Percentiles rank a stretch among this genome's conserved stretches.
Conservation (phyloP, 768 basidiomycete genomes). For the Serendipita sp. region DNA sequence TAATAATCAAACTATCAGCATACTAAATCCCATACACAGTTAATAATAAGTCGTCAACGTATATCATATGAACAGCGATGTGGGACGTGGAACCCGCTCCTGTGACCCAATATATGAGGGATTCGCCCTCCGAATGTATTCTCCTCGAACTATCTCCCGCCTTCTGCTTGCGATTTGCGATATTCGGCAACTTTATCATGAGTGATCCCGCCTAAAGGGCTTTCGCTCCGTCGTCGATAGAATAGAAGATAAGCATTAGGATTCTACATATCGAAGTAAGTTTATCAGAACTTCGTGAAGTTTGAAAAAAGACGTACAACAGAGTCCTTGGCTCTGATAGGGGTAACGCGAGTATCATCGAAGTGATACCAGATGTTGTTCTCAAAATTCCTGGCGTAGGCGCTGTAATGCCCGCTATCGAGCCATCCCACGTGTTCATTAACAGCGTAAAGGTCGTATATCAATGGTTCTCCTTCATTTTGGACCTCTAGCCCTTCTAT, state of each 20-base stretch:
- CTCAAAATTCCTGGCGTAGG: slow-evolving; percentile 71
- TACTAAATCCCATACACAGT: neutral
- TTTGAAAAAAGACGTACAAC: slow-evolving; percentile 43
- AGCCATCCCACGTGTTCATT: slow-evolving; percentile 94
- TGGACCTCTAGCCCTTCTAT: slow-evolving; percentile 37
- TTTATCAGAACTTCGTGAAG: neutral
- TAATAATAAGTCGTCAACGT: neutral
- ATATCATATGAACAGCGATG: slow-evolving; percentile 10
- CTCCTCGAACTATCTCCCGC: neutral
- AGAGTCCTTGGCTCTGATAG: slow-evolving; percentile 40
- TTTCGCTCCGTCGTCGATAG: slow-evolving; percentile 56
- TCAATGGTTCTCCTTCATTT: slow-evolving; percentile 50
- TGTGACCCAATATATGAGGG: slow-evolving; percentile 39
- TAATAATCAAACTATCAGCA: too few relatives aligned
- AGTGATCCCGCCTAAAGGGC: slow-evolving; percentile 72
- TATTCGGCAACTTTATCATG: slow-evolving; percentile 52
- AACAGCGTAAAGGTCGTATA: slow-evolving; percentile 94
- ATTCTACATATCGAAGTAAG: slow-evolving; percentile 31
- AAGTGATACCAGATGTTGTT: slow-evolving; percentile 92
- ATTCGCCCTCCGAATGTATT: neutral
- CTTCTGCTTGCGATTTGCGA: slow-evolving; percentile 15
- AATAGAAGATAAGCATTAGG: slow-evolving; percentile 92
- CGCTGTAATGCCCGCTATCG: slow-evolving; percentile 92
- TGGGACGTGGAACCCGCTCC: slow-evolving; percentile 10
- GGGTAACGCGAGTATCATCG: slow-evolving; percentile 78